Evolutionary conservation across 768 basidiomycete species (phyloP).

Genomic region (Leccinum uliginosum): DNA sequence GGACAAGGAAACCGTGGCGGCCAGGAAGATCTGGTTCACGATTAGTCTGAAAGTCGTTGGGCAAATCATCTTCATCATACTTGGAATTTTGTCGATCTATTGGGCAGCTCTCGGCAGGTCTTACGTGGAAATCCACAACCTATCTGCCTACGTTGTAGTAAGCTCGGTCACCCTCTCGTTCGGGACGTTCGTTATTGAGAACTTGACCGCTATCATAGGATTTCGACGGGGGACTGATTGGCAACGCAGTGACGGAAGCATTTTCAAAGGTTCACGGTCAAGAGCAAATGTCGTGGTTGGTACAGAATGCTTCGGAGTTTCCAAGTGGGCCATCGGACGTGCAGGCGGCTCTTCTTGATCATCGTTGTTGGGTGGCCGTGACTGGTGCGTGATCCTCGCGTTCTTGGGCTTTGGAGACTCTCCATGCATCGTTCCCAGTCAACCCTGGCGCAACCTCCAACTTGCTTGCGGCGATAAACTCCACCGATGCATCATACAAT

Average conservation of each 20-base stretch:
- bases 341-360: conserved; percentile 41
- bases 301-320: conserved; percentile 40
- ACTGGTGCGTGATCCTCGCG: conserved; percentile 38
- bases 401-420: neutral
- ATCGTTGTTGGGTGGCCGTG: conserved; percentile 53
- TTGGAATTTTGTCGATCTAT: conserved; percentile 51
- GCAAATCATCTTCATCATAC: conserved; percentile 40
- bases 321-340: conserved; percentile 42
- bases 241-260: conserved; percentile 40
- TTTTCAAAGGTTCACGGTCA: conserved; percentile 29
- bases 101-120: conserved; percentile 56
- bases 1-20: conserved; percentile 24
- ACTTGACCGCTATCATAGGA: conserved; percentile 35
- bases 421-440: conserved; percentile 27
- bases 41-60: conserved; percentile 34
- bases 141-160: conserved; percentile 59
- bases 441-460: conserved; percentile 38
- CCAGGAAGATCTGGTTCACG: conserved; percentile 40
- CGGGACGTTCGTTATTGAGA: neutral
- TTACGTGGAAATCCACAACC: conserved; percentile 31
- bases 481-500: conserved; percentile 43
- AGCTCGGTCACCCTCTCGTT: conserved; percentile 8
- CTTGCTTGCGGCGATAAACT: conserved; percentile 34
- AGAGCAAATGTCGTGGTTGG: conserved; percentile 43
- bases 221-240: conserved; percentile 55